phyloP scores from a whole-genome alignment of 1,284 basidiomycete species.

The Ceratobasidium sp. region DNA sequence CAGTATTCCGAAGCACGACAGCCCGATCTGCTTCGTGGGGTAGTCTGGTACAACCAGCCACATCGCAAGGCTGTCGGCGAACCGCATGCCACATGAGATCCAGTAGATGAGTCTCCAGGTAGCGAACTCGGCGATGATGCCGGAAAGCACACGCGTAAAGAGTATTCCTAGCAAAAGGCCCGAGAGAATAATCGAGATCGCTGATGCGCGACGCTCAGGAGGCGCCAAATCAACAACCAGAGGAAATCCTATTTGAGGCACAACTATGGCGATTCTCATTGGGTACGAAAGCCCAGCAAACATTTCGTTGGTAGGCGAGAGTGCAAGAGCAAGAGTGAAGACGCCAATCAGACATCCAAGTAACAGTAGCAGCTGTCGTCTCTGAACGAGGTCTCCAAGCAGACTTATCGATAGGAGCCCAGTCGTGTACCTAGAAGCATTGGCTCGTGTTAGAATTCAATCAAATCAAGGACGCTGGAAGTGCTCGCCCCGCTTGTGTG shows the following conservation, averaged over 20 bases:
- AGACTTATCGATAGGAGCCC: constrained; percentile 72
- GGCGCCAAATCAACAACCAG: constrained; percentile 72
- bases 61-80: constrained; percentile 58
- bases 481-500: constrained; percentile 22
- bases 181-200: constrained; percentile 70
- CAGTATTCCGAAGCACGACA: constrained; percentile 68
- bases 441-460: not conserved
- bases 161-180: constrained; percentile 76
- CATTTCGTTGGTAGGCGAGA: constrained; percentile 57
- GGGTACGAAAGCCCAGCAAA: constrained; percentile 67
- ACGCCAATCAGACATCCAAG: constrained; percentile 56
- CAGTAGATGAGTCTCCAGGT: constrained; percentile 73
- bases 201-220: constrained; percentile 64
- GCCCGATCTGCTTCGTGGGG: constrained; percentile 61
- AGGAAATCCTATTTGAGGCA: constrained; percentile 60
- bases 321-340: constrained; percentile 64
- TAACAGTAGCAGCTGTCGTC: constrained; percentile 62
- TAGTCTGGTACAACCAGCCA: constrained; percentile 73
- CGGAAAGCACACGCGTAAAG: constrained; percentile 69
- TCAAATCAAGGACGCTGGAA: too few species aligned
- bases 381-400: constrained; percentile 68
- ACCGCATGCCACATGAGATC: constrained; percentile 66
- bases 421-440: constrained; percentile 57
- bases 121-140: constrained; percentile 67
- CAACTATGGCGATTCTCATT: constrained; percentile 62